Evolutionary conservation across 306 rosid genomes (phyloP), one percentile per base, ranked within the genome.

Genomic region (Bauhinia variegata): DNA sequence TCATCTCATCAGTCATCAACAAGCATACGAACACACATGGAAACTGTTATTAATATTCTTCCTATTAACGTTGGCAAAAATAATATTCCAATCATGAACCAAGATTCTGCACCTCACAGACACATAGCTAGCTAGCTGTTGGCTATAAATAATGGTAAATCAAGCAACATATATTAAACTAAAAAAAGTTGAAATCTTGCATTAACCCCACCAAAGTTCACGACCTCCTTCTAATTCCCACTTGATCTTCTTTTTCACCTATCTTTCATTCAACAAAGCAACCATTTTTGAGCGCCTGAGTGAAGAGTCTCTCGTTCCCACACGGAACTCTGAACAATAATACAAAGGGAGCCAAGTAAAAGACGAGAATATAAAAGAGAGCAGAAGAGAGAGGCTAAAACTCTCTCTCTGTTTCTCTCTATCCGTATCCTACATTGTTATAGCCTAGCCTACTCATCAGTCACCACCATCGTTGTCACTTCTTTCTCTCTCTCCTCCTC

Each of bases 321-420:
- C 83, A 75, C 83, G 83, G 79, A 72, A 65, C 67, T 70, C 17
- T n/a, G 10, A 37, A 65, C 65, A 32, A 54, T 56, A 59, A 16
- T 54, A 72, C 68, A 71, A 42, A 28, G 51, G 52, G 10, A 31
- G 10, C 23, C 23, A 52, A 60, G 59, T 52, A 15, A 13, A 68
- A 30, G n/a, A 18, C 52, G 17, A 58, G 28, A 43, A 28, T 43
- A 65, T 46, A 69, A 41, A 42, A 75, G 57, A 32, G 16, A 33
- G 37, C 16, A 37, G 32, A 37, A 36, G 52, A 46, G 32, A 56
- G 54, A 7, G 8, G 41, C 36, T 17, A n/a, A 34, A 58, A 0
- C 60, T 57, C 4, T 37, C 46, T 28, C 48, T 52, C 51, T 78
- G 23, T 66, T 42, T 36, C 32, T 43, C 41, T 60, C 19, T 39